These are phyloP conservation scores for Arthrobotrys iridis DNA, from an alignment of 2,329 filamentous ascomycete species.

Conservation along the genomic window DNA sequence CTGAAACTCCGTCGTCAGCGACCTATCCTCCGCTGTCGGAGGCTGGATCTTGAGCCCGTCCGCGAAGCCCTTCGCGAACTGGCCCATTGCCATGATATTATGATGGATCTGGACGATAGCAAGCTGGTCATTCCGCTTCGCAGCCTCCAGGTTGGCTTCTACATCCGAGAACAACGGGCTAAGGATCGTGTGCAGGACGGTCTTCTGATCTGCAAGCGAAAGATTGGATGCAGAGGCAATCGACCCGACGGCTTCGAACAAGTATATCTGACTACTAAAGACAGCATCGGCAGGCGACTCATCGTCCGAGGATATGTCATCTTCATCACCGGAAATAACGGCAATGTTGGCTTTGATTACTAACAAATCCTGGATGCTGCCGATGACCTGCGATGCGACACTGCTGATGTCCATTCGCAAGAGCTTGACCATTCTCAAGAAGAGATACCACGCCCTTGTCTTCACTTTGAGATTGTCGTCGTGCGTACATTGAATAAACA, in stretches of 20 bases:
- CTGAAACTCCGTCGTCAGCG: slow-evolving; percentile 84
- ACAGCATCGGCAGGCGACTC: slow-evolving; percentile 89
- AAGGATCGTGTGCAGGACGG: slow-evolving; percentile 88
- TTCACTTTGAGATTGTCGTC: slow-evolving; percentile 87
- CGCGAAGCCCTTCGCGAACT: slow-evolving; percentile 88
- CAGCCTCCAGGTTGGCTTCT: slow-evolving; percentile 78
- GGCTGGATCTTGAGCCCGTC: slow-evolving; percentile 74
- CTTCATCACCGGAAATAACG: slow-evolving; percentile 77
- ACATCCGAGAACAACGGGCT: slow-evolving; percentile 90
- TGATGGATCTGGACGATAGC: slow-evolving; percentile 91
- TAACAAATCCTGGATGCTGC: slow-evolving; percentile 86
- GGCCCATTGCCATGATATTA: slow-evolving; percentile 94
- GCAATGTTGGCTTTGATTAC: slow-evolving; percentile 90
- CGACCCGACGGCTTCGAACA: slow-evolving; percentile 93
- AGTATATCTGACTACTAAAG: slow-evolving; percentile 88
- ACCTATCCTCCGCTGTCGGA: slow-evolving; percentile 68
- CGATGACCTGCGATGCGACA: slow-evolving; percentile 88
- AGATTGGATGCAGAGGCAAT: slow-evolving; percentile 84
- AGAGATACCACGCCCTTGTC: slow-evolving; percentile 94
- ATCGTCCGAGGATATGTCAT: slow-evolving; percentile 95
- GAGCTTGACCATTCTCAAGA: slow-evolving; percentile 90
- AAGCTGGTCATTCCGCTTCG: slow-evolving; percentile 82
- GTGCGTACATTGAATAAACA: slow-evolving; percentile 89
- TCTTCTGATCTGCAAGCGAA: slow-evolving; percentile 82
- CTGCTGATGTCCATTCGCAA: slow-evolving; percentile 84